Base-by-base conservation (phyloP, 495 filamentous ascomycete genomes). In the Neurospora sp. region DNA sequence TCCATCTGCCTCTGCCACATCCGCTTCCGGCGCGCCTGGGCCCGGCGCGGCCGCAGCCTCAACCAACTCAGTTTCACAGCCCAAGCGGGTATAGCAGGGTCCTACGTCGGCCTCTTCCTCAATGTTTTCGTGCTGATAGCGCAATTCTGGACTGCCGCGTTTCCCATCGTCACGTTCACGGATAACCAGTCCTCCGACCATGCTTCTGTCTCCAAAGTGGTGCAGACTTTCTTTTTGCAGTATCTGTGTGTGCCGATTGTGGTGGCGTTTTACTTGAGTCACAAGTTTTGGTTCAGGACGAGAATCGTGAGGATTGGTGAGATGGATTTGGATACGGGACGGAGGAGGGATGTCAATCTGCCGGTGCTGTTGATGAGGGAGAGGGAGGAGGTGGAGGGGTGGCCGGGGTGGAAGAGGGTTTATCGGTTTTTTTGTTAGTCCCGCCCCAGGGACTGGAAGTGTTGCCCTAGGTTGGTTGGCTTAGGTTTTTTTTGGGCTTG, bases 71-170 rank as follows among this genome's bases (percentile, higher is more conserved):
- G 93, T 3, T 99, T 94, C 86, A 82, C 78, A 12, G 92, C 92
- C 3, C 94, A 96, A 74, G 87, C 91, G 1, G 96, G 96, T 69
- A 83, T 96, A 1, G 78, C 89, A 31, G 96, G 95, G 2, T 96
- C 93, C 1, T 98, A 91, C 88, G 71, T 97, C 37, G 96, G 96
- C 10, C 87, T 98, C 73, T 73, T 82, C 39, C 89, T 97, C 80
- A 97, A 97, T 80, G 71, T 84, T 37, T 83, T 97, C 10, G 90
- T 99, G n/a, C 86, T 98, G 27, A 77, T 95, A 65, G 95, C 92
- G 8, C 94, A 98, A 78, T 97, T 98, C 84, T 98, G 96, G 96
- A 91, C 90, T 38, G 94, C 91, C 39, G 90, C 93, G 18, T 92
- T 90, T 73, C 96, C 96, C 1, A 83, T 96, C 35, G n/a, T 69